phyloP scores from a whole-genome alignment of 176 grass and related monocot genomes.

The Bolboschoenus planiculmis region DNA sequence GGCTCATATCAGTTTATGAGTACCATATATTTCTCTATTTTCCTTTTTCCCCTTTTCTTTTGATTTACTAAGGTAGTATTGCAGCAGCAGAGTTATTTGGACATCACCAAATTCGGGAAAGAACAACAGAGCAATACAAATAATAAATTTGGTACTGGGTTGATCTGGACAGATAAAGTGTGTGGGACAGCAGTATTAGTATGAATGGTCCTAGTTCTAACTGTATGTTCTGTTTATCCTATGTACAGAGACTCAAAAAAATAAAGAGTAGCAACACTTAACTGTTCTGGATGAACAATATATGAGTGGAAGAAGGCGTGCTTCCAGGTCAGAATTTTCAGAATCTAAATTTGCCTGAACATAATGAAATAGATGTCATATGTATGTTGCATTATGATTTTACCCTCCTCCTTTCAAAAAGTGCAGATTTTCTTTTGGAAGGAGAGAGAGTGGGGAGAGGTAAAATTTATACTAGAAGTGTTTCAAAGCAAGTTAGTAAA shows the following conservation, averaged over 20 bases:
- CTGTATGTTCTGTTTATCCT: neutral
- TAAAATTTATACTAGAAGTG: constrained; percentile 13
- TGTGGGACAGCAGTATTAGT: neutral
- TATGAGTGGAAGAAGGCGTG: constrained; percentile 86
- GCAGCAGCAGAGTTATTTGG: neutral
- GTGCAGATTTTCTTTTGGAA: neutral
- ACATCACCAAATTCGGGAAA: neutral
- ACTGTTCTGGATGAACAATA: constrained; percentile 90
- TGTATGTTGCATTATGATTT: neutral
- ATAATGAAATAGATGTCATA: neutral
- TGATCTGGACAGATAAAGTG: neutral
- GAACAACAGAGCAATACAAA: neutral
- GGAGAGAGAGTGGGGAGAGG: neutral
- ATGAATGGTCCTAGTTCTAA: neutral
- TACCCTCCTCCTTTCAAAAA: neutral
- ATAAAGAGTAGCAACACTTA: constrained; percentile 28
- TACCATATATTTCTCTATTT: neutral
- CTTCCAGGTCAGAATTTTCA: constrained; percentile 71
- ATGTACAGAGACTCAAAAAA: neutral
- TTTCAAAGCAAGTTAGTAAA: constrained; percentile 8
- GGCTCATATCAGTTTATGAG: neutral
- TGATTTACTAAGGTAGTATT: neutral
- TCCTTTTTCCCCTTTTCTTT: neutral
- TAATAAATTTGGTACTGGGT: neutral
- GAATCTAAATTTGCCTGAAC: constrained; percentile 49